Conservation (phyloP, 2,329 filamentous ascomycete species). For the Cordyceps tenuipes region DNA sequence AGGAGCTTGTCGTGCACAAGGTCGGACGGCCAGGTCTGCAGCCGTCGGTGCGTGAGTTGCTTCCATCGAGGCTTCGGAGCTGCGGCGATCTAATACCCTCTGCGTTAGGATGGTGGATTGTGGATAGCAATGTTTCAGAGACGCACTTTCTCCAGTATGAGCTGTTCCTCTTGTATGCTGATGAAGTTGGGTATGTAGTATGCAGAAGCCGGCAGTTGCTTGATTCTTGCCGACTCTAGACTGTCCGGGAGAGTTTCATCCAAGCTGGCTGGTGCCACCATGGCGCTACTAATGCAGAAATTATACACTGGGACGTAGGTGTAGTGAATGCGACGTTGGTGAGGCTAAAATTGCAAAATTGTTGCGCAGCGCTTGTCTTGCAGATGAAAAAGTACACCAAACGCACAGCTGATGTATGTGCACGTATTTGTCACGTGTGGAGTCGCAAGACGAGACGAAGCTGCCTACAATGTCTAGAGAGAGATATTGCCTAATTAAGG, state of each 20-base stretch:
- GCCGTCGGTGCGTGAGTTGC: conserved; percentile 73
- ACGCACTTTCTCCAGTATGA: conserved; percentile 61
- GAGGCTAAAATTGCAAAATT: neutral
- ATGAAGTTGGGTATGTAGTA: conserved; percentile 89
- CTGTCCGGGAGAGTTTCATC: conserved; percentile 32
- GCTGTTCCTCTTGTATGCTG: conserved; percentile 60
- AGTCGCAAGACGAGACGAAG: neutral
- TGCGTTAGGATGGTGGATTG: neutral
- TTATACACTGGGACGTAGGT: neutral
- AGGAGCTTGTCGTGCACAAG: conserved; percentile 73
- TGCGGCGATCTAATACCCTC: conserved; percentile 40
- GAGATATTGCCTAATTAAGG: neutral
- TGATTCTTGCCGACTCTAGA: conserved; percentile 45
- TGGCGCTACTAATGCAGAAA: neutral
- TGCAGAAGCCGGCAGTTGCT: conserved; percentile 51
- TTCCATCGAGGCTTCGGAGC: conserved; percentile 77
- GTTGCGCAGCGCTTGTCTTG: neutral
- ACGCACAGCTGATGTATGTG: neutral
- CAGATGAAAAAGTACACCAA: neutral
- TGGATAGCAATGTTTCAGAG: neutral
- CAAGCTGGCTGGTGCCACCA: conserved; percentile 5
- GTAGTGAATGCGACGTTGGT: neutral
- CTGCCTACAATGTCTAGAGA: neutral
- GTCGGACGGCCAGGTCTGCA: conserved; percentile 85
- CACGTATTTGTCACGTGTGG: conserved; percentile 1